Base-by-base conservation (phyloP, 2,329 filamentous ascomycete species). In the Boeremia exigua region DNA sequence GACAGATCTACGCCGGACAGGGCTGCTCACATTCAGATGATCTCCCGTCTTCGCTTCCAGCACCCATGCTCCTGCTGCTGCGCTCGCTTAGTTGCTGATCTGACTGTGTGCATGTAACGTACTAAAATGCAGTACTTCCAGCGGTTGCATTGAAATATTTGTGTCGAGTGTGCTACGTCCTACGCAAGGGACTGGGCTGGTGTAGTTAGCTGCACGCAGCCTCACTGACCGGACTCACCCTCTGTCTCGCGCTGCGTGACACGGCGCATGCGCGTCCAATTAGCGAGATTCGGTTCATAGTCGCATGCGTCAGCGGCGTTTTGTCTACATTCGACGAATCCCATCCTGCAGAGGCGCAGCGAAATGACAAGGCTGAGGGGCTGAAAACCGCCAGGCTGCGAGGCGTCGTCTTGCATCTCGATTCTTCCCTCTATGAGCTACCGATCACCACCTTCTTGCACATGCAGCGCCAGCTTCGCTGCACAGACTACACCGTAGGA, bases 401-500 rank as follows among this genome's bases (percentile, higher is more conserved):
- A 23, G 19, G 19, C 23, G 5, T 19, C 37, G 25, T 25, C 37
- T 40, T 3, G 27, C 23, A 40, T 40, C 23, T n/a, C 23, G 10
- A n/a, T 27, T 23, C 37, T 14, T 4, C n/a, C 0, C 12, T 27
- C 4, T 6, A 40, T 28, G 37, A 2, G 14, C 14, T 2, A 8
- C 1, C 4, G 2, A 15, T n/a, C 10, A 7, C 4, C 6, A n/a
- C 6, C 32, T 14, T 15, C 23, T 28, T 6, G 23, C 37, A 23
- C n/a, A 42, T 29, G 38, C 14, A 27, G 27, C 38, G 38, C 23
- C 40, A 17, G 40, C 28, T 30, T 14, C 27, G n/a, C 14, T 46
- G 40, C 36, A 47, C 53, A 11, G 57, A 59, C 11, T 62, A 62
- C 38, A 60, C 53, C 0, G 57, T 62, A 27, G 61, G 55, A 52